Base-by-base conservation (phyloP, 1,139 yeast genomes). In the Diutina mesorugosa region DNA sequence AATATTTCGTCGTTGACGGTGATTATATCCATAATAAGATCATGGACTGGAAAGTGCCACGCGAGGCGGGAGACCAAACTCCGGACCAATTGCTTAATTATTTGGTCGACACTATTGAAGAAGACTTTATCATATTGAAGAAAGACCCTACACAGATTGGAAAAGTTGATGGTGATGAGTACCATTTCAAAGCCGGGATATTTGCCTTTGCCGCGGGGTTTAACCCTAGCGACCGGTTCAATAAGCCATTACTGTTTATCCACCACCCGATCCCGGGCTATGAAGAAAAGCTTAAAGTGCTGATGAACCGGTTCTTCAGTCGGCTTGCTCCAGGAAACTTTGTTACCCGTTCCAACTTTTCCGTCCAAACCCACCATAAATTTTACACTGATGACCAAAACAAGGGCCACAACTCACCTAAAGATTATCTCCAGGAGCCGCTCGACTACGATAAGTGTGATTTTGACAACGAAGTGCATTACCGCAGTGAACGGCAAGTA, bases 181-280 rank as follows among this genome's bases (percentile, higher is more conserved):
- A 85, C 66, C 75, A 76, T 58, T 74, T 85, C 64, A 78, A 85
- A 59, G 87, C 81, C 0, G 89, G 88, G 0, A 72, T 81, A 0
- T 79, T 85, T 64, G 83, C 83, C 3, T 86, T 85, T 69, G 90
- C 95, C 0, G 84, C 87, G 2, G 95, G 93, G 0, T 87, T 87
- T 66, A 79, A 84, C 61, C 93, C 91, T 2, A 64, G 66, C 7
- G 76, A 72, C 47, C 77, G 85, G 58, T 75, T 85, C 63, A 74
- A 81, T 59, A 72, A 67, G 55, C 85, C 85, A 2, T 65, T 83
- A 56, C 74, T 85, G 0, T 65, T 66, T 41, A 77, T 84, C 52
- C 90, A 85, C 62, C 76, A 70, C 16, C 89, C 89, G 0, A 84
- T 85, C 30, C 90, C 90, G 0, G 77, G 79, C 8, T 84, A 84